Conservation (phyloP, 768 basidiomycete species). For the Rhizopogon rudus region DNA sequence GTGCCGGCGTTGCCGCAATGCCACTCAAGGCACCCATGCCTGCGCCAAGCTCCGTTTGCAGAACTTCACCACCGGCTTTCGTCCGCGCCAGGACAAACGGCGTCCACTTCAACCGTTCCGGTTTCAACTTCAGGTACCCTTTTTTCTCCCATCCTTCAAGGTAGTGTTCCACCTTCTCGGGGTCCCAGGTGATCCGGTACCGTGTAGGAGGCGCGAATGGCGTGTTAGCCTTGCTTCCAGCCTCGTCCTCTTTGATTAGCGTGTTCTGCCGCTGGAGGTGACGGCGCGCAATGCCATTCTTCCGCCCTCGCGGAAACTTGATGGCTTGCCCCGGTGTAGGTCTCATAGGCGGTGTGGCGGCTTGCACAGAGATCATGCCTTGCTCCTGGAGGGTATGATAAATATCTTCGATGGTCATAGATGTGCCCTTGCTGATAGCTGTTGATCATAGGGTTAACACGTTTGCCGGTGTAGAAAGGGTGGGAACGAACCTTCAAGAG, state of each 20-base stretch:
- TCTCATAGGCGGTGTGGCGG: conserved; percentile 43
- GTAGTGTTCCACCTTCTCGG: conserved; percentile 57
- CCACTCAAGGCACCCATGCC: conserved; percentile 10
- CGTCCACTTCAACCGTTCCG: conserved; percentile 91
- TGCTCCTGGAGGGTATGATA: conserved; percentile 67
- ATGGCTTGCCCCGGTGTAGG: conserved; percentile 78
- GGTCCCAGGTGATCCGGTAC: conserved; percentile 78
- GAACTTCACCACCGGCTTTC: conserved; percentile 22
- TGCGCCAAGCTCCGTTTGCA: conserved; percentile 15
- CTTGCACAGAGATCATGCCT: conserved; percentile 62
- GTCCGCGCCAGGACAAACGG: conserved; percentile 74
- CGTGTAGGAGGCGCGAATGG: conserved; percentile 60
- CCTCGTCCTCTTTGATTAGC: conserved; percentile 35
- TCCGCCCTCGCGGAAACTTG: conserved; percentile 65
- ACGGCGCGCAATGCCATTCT: conserved; percentile 58
- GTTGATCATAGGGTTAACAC: conserved; percentile 15
- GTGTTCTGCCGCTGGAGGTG: conserved; percentile 51
- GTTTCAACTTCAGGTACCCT: conserved; percentile 68
- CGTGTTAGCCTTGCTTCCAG: conserved; percentile 36
- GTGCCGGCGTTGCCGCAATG: conserved; percentile 2
- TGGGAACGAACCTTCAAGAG: conserved; percentile 63
- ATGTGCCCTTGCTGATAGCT: conserved; percentile 84
- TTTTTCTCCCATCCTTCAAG: conserved; percentile 70
- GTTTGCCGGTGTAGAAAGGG: conserved; percentile 10
- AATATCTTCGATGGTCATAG: conserved; percentile 90